Evolutionary conservation across 1,284 basidiomycete genomes (phyloP).

Genomic region (Ustilago nuda): DNA sequence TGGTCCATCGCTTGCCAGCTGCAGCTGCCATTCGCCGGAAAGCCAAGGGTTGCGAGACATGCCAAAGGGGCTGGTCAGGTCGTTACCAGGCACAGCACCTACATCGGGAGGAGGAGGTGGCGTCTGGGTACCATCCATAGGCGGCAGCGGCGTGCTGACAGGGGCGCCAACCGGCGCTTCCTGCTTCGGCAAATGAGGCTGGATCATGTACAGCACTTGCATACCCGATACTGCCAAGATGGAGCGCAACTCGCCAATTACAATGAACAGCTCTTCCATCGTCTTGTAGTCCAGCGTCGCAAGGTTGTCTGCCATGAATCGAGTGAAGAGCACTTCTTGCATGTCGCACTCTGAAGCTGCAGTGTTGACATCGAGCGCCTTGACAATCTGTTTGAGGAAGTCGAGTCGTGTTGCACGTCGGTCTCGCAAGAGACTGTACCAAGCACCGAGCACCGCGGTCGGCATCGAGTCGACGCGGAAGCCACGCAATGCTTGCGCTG

Average conservation of each 20-base stretch:
- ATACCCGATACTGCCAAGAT: constrained; percentile 86
- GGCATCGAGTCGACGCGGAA: constrained; percentile 30
- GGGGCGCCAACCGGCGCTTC: constrained; percentile 3
- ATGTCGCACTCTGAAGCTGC: constrained; percentile 61
- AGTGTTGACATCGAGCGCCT: constrained; percentile 80
- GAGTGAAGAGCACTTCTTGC: constrained; percentile 75
- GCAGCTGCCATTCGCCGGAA: constrained; percentile 43
- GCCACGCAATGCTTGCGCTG: constrained; percentile 24
- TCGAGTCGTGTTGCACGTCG: constrained; percentile 86
- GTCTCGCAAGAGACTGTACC: constrained; percentile 90
- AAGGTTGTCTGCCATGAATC: constrained; percentile 95
- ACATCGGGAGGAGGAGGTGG: constrained; percentile 24
- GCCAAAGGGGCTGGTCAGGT: constrained; percentile 34
- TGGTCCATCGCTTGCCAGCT: constrained; percentile 20
- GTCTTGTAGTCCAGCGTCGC: constrained; percentile 91
- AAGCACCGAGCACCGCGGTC: constrained; percentile 75
- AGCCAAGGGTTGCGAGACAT: constrained; percentile 44
- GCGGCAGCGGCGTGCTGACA: constrained; percentile 4
- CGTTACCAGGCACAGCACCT: constrained; percentile 2
- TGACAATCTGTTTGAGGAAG: constrained; percentile 84
- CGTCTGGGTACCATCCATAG: constrained; percentile 19
- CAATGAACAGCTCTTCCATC: constrained; percentile 87
- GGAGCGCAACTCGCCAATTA: constrained; percentile 83
- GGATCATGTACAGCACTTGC: constrained; percentile 73
- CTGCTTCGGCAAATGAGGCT: constrained; percentile 44